Evolutionary conservation across 352 stramenopile species (phyloP).

Genomic region (Globisporangium takayamanum): DNA sequence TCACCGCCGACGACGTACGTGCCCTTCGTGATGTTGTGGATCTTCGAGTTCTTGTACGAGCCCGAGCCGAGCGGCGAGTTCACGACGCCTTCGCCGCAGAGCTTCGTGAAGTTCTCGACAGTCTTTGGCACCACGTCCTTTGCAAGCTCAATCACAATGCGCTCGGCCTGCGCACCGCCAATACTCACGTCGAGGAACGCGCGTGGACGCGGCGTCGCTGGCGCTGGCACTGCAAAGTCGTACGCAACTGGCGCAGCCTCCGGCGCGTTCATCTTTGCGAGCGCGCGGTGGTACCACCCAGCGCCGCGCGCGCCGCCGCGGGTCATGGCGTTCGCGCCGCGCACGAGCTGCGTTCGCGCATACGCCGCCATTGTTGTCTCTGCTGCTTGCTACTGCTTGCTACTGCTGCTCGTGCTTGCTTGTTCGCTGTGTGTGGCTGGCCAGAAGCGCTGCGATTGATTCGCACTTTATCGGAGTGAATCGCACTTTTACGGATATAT

Average conservation of each 20-base stretch:
- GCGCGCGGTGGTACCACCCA: slow-evolving; percentile 80
- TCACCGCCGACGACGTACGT: slow-evolving; percentile 71
- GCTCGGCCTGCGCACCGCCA: slow-evolving; percentile 61
- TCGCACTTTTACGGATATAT: slow-evolving; percentile 5
- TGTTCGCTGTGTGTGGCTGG: slow-evolving; percentile 17
- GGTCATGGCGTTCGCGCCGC: slow-evolving; percentile 40
- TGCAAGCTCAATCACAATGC: slow-evolving; percentile 76
- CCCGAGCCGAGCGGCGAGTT: slow-evolving; percentile 48
- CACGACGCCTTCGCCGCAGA: slow-evolving; percentile 66
- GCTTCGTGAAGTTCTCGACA: slow-evolving; percentile 66
- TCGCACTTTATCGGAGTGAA: slow-evolving; percentile 8
- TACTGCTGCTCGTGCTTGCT: neutral
- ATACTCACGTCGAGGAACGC: slow-evolving; percentile 83
- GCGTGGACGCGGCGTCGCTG: slow-evolving; percentile 46
- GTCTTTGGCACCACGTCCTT: slow-evolving; percentile 79
- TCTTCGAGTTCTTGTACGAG: slow-evolving; percentile 79
- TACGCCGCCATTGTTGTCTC: slow-evolving; percentile 41
- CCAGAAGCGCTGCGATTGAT: slow-evolving; percentile 27
- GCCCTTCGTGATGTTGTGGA: slow-evolving; percentile 85
- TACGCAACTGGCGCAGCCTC: slow-evolving; percentile 47
- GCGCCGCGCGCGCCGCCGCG: slow-evolving; percentile 63
- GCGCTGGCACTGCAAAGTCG: slow-evolving; percentile 56
- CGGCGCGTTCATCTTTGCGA: slow-evolving; percentile 80
- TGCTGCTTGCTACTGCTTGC: neutral
- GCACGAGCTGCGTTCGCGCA: slow-evolving; percentile 53